Base-by-base conservation (phyloP, 1,284 basidiomycete genomes). In the Abortiporus biennis region DNA sequence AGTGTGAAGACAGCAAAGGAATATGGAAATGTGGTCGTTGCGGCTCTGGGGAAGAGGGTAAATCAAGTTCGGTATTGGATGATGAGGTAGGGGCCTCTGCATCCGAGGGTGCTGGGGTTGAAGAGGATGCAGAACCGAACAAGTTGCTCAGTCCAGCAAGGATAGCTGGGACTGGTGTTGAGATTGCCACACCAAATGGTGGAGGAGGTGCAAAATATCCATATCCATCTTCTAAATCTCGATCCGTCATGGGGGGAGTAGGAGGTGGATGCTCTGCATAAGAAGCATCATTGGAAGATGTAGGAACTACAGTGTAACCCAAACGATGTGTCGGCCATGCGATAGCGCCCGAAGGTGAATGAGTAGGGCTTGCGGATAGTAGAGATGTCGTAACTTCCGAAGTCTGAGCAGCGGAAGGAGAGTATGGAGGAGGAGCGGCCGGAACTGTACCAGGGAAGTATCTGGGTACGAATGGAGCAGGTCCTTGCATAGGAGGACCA, bases 361-460 rank as follows among this genome's bases (percentile, higher is more conserved):
- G 46, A 31, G 32, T 47, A 31, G 51, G 41, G 21, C 41, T 40
- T 24, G 45, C 24, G 42, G 52, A 50, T 6, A 50, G 42, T 8
- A 58, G 47, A 20, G 57, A 41, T n/a, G 54, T 45, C 12, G 40
- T 50, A 22, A 52, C 53, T 19, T 40, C 43, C 17, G 53, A 33
- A 4, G 41, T 52, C 27, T 43, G 45, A 6, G 49, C 47, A 4
- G 53, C 52, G 11, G 51, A 46, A 6, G 47, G 49, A 6, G 43
- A 33, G 43, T 58, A 58, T 13, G 55, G 53, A 20, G 69, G 67
- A n/a, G 70, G 69, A 4, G 68, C 64, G 13, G 63, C 49, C 23
- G 64, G 61, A 29, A 66, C 54, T 0, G 69, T 71, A 9, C 70
- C 71, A 32, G 72, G 73, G 66, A 76, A 76, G 55, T 68, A 77